phyloP scores from a whole-genome alignment of 2,329 filamentous ascomycete genomes.

The Xylaria sp. region DNA sequence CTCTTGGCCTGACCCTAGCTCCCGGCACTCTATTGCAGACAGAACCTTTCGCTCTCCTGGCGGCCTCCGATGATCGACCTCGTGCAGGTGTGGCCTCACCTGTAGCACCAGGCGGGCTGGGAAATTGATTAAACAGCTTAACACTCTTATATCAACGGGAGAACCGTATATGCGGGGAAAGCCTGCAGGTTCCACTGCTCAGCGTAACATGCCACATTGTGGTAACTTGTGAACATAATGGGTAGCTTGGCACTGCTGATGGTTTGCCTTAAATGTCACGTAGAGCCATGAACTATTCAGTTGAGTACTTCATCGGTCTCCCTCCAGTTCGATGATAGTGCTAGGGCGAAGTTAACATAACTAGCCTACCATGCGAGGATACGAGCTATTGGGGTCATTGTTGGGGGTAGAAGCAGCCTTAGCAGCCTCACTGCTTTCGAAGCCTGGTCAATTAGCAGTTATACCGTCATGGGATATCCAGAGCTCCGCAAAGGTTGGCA shows the following conservation, averaged over 20 bases:
- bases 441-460: conserved; percentile 39
- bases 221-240: conserved; percentile 3
- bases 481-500: conserved; percentile 53
- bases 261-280: conserved; percentile 23
- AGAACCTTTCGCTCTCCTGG: not conserved
- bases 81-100: conserved; percentile 10
- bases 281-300: not conserved
- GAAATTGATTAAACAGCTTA: conserved; percentile 19
- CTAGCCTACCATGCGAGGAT: conserved; percentile 38
- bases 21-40: not conserved
- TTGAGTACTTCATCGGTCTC: not conserved
- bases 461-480: conserved; percentile 62
- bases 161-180: conserved; percentile 23
- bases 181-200: conserved; percentile 24
- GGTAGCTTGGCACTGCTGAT: conserved; percentile 15
- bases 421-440: conserved; percentile 36
- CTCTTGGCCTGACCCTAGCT: conserved; percentile 20
- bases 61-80: conserved; percentile 18
- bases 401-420: conserved; percentile 29
- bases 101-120: not conserved
- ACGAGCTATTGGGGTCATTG: conserved; percentile 33
- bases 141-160: conserved; percentile 3
- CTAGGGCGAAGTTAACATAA: conserved; percentile 11
- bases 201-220: conserved; percentile 34
- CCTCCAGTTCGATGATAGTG: conserved; percentile 4